A percentile compares a stretch with the other conserved stretches of the same genome.
phyloP scores from a whole-genome alignment of 2,329 filamentous ascomycete species.

The Fusarium sp. region DNA sequence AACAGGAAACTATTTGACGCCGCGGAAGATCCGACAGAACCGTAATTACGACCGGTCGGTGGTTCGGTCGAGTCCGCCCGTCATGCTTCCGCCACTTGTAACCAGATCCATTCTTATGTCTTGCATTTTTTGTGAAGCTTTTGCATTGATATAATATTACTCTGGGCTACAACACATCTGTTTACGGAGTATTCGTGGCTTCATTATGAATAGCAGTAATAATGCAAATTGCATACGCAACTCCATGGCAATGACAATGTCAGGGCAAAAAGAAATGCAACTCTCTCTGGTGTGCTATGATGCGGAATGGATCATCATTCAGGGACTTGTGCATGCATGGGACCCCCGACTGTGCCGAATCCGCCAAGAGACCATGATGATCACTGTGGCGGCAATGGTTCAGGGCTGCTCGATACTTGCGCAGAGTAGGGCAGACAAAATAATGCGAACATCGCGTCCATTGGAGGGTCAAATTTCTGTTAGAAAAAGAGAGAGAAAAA shows the following conservation, averaged over 20 bases:
- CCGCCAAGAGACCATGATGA: slow-evolving; percentile 34
- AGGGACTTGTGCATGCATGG: slow-evolving; percentile 29
- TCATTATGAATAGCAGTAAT: not conserved
- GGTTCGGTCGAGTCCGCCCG: slow-evolving; percentile 31
- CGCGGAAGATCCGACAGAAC: slow-evolving; percentile 40
- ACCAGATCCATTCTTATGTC: not conserved
- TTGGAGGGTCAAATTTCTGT: slow-evolving; percentile 9
- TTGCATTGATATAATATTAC: not conserved
- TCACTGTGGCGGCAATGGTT: slow-evolving; percentile 35
- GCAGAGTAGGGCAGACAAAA: slow-evolving; percentile 12
- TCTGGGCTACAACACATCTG: slow-evolving; percentile 5
- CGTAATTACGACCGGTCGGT: slow-evolving; percentile 48
- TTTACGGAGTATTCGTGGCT: not conserved
- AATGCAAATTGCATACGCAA: slow-evolving; percentile 8
- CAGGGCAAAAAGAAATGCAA: slow-evolving; percentile 3
- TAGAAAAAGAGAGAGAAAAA: not conserved
- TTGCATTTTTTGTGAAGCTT: slow-evolving; percentile 1
- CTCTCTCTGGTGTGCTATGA: slow-evolving; percentile 5
- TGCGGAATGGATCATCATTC: slow-evolving; percentile 38
- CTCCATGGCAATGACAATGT: slow-evolving; percentile 7
- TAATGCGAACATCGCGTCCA: slow-evolving; percentile 6
- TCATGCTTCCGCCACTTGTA: slow-evolving; percentile 28
- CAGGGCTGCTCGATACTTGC: slow-evolving; percentile 19
- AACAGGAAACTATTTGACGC: slow-evolving; percentile 12
- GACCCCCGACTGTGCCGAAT: slow-evolving; percentile 29